A percentile compares a stretch with the other conserved stretches of the same genome.
These are phyloP conservation scores for Metschnikowia bowlesiae DNA, from an alignment of 805 yeast genomes.

Conservation along the genomic window DNA sequence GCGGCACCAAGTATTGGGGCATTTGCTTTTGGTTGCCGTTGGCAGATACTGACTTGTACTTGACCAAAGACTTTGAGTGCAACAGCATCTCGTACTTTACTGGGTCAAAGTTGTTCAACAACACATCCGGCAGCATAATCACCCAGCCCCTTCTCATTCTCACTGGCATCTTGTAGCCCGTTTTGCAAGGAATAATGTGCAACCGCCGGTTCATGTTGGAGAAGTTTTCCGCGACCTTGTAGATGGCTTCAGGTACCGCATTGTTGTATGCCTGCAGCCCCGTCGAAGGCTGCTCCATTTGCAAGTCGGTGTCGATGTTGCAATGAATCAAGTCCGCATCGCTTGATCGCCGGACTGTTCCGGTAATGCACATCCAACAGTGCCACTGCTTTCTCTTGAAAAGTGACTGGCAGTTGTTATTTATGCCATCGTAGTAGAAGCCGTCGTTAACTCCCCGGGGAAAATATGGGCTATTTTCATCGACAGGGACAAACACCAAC, in stretches of 20 bases:
- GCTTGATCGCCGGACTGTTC: constrained; percentile 81
- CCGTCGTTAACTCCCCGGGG: constrained; percentile 46
- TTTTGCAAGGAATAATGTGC: constrained; percentile 75
- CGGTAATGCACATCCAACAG: constrained; percentile 97
- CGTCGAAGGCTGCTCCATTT: constrained; percentile 46
- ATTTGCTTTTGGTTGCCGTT: constrained; percentile 28
- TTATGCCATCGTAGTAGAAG: constrained; percentile 10
- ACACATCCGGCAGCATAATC: constrained; percentile 76
- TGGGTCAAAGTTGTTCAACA: constrained; percentile 61
- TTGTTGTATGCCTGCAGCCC: constrained; percentile 13
- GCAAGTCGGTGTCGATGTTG: constrained; percentile 85
- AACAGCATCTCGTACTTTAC: constrained; percentile 28
- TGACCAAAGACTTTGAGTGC: constrained; percentile 27
- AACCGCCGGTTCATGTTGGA: constrained; percentile 75
- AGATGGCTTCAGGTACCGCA: constrained; percentile 64
- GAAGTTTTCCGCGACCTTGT: constrained; percentile 83
- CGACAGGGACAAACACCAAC: constrained; percentile 73
- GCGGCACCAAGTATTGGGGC: constrained; percentile 54
- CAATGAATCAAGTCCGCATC: constrained; percentile 87
- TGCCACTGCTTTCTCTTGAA: constrained; percentile 86
- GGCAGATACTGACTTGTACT: constrained; percentile 14
- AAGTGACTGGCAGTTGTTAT: constrained; percentile 27
- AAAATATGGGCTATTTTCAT: constrained; percentile 57
- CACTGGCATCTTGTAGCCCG: constrained; percentile 62
- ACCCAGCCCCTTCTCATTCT: constrained; percentile 86